Evolutionary conservation across 2,329 filamentous ascomycete genomes (phyloP), one percentile per base, ranked within the genome.

Genomic region (Plenodomus biglobosus): DNA sequence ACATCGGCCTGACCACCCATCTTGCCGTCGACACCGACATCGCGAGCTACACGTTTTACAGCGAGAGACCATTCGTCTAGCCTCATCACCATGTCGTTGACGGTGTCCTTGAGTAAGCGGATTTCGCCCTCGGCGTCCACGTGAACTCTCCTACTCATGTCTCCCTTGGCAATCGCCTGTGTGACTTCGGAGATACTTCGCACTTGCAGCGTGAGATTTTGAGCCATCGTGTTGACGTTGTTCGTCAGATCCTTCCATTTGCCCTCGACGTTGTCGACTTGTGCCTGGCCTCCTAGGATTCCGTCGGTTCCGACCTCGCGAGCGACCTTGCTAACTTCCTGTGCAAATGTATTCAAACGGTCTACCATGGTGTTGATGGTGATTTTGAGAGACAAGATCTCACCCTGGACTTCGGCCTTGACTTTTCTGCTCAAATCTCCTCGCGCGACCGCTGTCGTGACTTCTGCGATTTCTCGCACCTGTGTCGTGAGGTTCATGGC

Each of bases 1-100:
- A 96, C 89, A 69, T 96, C 92, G 52, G 92, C 94, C 71, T 99
- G 94, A 16, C 92, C 92, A 64, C 92, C 92, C 90, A 99, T 96
- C 78, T 96, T 97, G 54, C 92, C 92, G 65, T 97, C 94, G 43
- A 97, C 92, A 58, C 92, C 92, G 59, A 97, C 94, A 72, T 97
- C 94, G 65, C 94, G 92, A 49, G 92, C 92, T 22, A 99, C 92
- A 61, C 92, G 84, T 75, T 97, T 94, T 56, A 99, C 88, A 68
- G 96, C 92, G 60, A 95, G 91, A 46, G 92, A 96, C 82, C 96
- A 97, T 57, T 92, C 92, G 50, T 94, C 95, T 42, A 99, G 77
- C 55, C 92, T 85, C 69, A 92, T 92, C 58, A 97, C 92, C 92
- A 96, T 96, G 84, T 96, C 92, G 72, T 96, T 96, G 77, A 96